Percentiles rank a stretch among this genome's conserved stretches.
phyloP scores from a whole-genome alignment of 139 green algal genomes.

The Tetratostichococcus sp. region DNA sequence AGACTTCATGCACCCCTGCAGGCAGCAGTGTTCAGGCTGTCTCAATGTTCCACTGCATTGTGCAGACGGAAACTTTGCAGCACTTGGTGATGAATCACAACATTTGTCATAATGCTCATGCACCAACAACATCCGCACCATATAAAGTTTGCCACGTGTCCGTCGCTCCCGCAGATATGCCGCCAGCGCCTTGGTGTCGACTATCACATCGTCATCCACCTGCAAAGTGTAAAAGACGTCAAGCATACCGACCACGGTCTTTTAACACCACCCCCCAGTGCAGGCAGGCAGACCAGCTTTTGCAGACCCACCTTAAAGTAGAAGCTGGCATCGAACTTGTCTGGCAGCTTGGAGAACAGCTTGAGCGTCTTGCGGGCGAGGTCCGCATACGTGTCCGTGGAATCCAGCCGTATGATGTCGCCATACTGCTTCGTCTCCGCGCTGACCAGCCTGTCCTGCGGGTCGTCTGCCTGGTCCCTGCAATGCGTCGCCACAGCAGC shows the following conservation, averaged over 20 bases:
- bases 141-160: constrained; percentile 55
- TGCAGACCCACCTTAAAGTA: constrained; percentile 55
- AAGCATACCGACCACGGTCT: background rate
- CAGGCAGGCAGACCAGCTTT: background rate
- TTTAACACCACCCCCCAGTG: too few relatives aligned
- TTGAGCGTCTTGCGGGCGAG: constrained; percentile 53
- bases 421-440: constrained; percentile 33
- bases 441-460: constrained; percentile 23
- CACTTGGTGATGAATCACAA: too few relatives aligned
- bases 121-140: constrained; percentile 20
- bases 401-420: constrained; percentile 47
- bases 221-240: background rate
- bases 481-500: background rate
- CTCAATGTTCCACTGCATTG: background rate
- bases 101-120: too few relatives aligned
- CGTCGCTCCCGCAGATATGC: constrained; percentile 36
- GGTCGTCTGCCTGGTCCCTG: constrained; percentile 36
- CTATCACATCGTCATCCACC: constrained; percentile 51
- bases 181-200: constrained; percentile 42
- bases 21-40: too few relatives aligned
- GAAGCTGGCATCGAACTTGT: constrained; percentile 53
- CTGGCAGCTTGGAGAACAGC: constrained; percentile 38
- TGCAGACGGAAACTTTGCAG: too few relatives aligned
- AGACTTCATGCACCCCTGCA: constrained; percentile 67
- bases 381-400: constrained; percentile 50